These are phyloP conservation scores for Mycena albidolilacea DNA, from an alignment of 768 basidiomycete genomes.

Conservation along the genomic window DNA sequence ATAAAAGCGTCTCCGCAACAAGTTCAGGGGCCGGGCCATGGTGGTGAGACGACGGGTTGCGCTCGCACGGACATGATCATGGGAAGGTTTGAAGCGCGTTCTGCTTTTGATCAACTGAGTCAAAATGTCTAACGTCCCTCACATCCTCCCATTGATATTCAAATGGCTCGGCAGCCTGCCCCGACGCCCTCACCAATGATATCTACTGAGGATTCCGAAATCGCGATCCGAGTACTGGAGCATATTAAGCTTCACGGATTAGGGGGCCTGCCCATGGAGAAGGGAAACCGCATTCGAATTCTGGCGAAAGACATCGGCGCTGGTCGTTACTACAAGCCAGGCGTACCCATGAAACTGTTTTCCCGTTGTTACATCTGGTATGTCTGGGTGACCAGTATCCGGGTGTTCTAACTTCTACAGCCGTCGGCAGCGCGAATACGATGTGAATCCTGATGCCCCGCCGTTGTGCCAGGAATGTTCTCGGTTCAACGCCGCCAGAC, in stretches of 20 bases:
- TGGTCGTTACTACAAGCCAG: slow-evolving; percentile 37
- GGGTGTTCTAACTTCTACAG: slow-evolving; percentile 10
- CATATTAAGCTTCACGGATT: slow-evolving; percentile 36
- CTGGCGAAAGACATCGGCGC: slow-evolving; percentile 40
- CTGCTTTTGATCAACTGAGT: slow-evolving; percentile 5
- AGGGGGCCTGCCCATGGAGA: slow-evolving; percentile 27
- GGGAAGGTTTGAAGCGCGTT: slow-evolving; percentile 6
- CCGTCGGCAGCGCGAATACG: slow-evolving; percentile 38
- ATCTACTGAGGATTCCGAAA: slow-evolving; percentile 33
- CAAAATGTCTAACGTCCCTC: neutral
- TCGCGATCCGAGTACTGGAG: slow-evolving; percentile 30
- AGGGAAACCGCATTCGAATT: slow-evolving; percentile 35
- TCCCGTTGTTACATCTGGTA: slow-evolving; percentile 40
- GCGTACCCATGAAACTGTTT: slow-evolving; percentile 26
- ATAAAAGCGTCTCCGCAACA: slow-evolving; percentile 30
- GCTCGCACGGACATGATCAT: slow-evolving; percentile 6
- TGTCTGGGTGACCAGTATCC: neutral
- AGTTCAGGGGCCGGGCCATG: slow-evolving; percentile 23
- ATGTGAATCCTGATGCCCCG: slow-evolving; percentile 31
- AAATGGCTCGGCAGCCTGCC: slow-evolving; percentile 15
- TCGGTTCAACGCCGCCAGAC: slow-evolving; percentile 33
- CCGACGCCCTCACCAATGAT: neutral
- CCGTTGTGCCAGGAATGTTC: slow-evolving; percentile 26
- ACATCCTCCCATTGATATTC: neutral
- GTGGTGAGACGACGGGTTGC: slow-evolving; percentile 4